These are phyloP conservation scores for Hypoxylon sp. DNA, from an alignment of 2,329 filamentous ascomycete species.

Conservation along the genomic window DNA sequence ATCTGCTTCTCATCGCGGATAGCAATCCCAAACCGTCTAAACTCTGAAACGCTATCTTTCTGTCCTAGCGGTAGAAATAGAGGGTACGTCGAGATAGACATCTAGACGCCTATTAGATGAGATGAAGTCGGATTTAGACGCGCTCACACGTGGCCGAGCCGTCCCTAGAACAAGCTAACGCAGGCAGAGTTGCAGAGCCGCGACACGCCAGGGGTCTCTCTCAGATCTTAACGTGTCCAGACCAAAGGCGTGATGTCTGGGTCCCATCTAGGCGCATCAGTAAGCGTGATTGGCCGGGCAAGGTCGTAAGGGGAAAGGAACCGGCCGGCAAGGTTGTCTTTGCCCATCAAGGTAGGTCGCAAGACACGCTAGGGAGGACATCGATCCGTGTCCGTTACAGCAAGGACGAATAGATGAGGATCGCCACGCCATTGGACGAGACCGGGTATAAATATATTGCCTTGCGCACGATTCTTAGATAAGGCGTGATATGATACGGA, in stretches of 20 bases:
- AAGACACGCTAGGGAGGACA: not conserved
- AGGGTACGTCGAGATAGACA: not conserved
- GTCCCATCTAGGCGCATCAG: not conserved
- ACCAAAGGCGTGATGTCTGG: not conserved
- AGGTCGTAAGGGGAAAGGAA: constrained; percentile 20
- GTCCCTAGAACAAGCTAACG: constrained; percentile 30
- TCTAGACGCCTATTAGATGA: not conserved
- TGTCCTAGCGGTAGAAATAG: no score
- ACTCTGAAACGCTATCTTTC: not conserved
- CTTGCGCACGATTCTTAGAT: constrained; percentile 29
- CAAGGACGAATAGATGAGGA: constrained; percentile 23
- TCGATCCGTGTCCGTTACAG: constrained; percentile 11
- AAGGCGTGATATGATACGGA: no score
- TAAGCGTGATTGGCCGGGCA: constrained; percentile 31
- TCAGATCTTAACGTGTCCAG: not conserved
- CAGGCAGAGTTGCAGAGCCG: constrained; percentile 33
- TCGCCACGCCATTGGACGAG: constrained; percentile 3
- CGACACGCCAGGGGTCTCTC: constrained; percentile 8
- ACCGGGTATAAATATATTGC: constrained; percentile 43
- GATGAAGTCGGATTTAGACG: constrained; percentile 33
- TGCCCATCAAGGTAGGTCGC: constrained; percentile 36
- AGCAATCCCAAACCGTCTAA: not conserved
- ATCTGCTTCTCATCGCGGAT: not conserved
- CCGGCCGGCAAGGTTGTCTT: constrained; percentile 34
- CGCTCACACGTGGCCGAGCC: constrained; percentile 25